These are phyloP conservation scores for Inosperma sp. DNA, from an alignment of 768 basidiomycete species.

Conservation along the genomic window DNA sequence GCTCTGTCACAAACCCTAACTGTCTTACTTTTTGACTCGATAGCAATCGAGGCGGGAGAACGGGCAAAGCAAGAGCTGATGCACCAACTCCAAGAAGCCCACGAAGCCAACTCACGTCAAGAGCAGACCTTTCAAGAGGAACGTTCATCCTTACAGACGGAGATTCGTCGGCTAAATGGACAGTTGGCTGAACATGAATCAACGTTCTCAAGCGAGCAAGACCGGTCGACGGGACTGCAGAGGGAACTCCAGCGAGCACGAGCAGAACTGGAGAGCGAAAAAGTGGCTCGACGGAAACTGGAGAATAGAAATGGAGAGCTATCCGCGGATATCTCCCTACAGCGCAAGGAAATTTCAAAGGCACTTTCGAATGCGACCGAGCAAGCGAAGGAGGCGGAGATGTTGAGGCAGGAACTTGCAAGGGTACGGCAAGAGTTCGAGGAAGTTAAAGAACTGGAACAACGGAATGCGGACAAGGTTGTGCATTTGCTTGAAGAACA, in stretches of 20 bases:
- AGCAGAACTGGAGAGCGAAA: constrained; percentile 60
- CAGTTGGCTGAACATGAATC: constrained; percentile 40
- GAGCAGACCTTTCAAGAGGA: constrained; percentile 59
- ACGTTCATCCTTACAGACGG: constrained; percentile 48
- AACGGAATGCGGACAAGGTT: constrained; percentile 58
- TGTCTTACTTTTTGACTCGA: constrained; percentile 12
- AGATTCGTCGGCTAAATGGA: constrained; percentile 50
- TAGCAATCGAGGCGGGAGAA: constrained; percentile 75
- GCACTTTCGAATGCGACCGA: constrained; percentile 68
- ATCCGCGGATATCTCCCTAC: constrained; percentile 49
- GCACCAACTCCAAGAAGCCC: constrained; percentile 57
- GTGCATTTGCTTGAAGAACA: constrained; percentile 70
- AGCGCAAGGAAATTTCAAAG: constrained; percentile 47
- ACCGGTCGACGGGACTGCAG: constrained; percentile 53
- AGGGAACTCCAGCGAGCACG: constrained; percentile 60
- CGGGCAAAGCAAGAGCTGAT: constrained; percentile 68
- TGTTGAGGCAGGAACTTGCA: constrained; percentile 56
- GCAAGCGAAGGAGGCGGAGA: constrained; percentile 55
- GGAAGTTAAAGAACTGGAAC: constrained; percentile 63
- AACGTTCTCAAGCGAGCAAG: constrained; percentile 40
- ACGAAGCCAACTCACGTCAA: constrained; percentile 52
- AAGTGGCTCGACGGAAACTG: constrained; percentile 53
- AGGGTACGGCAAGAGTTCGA: constrained; percentile 60
- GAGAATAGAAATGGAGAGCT: constrained; percentile 63
- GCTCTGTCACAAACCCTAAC: constrained; percentile 2